These are phyloP conservation scores for Choiromyces venosus DNA, from an alignment of 495 filamentous ascomycete genomes.

Conservation along the genomic window DNA sequence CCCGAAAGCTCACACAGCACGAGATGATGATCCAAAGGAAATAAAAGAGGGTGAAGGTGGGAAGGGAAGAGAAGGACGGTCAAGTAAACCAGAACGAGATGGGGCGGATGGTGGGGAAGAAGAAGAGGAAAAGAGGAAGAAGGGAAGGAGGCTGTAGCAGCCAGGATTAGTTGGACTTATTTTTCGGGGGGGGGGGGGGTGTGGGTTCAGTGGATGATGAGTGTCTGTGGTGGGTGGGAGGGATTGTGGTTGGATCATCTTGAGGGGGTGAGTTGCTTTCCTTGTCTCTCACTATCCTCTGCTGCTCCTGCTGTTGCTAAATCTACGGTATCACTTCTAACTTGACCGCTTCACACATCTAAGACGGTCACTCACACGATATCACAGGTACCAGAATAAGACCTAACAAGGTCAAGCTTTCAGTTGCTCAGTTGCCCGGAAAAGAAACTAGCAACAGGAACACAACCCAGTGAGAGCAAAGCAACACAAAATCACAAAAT, in stretches of 20 bases:
- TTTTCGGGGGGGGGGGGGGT: slow-evolving; percentile 33
- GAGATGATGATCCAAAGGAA: slow-evolving; percentile 43
- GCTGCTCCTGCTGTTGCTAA: too few relatives aligned
- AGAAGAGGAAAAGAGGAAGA: slow-evolving; percentile 37
- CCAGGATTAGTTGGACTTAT: slow-evolving; percentile 26
- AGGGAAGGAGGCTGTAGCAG: slow-evolving; percentile 31
- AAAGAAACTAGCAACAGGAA: neutral
- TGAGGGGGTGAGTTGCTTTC: neutral
- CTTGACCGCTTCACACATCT: neutral
- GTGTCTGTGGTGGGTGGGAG: slow-evolving; percentile 38
- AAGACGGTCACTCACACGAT: neutral
- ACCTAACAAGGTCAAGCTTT: neutral
- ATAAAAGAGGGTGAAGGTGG: slow-evolving; percentile 42
- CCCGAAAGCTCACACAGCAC: slow-evolving; percentile 39
- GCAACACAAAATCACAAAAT: neutral
- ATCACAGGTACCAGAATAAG: slow-evolving; percentile 1
- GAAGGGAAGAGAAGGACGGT: slow-evolving; percentile 36
- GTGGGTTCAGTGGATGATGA: slow-evolving; percentile 34
- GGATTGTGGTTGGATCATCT: slow-evolving; percentile 26
- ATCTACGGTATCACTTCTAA: neutral
- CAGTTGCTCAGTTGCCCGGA: neutral
- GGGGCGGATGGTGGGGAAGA: slow-evolving; percentile 41
- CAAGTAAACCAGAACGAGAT: slow-evolving; percentile 39
- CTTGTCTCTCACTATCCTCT: neutral
- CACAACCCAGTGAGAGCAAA: neutral